A percentile compares a stretch with the other conserved stretches of the same genome.
Evolutionary conservation across 805 yeast genomes (phyloP).

Genomic region (Candida odintsovae): DNA sequence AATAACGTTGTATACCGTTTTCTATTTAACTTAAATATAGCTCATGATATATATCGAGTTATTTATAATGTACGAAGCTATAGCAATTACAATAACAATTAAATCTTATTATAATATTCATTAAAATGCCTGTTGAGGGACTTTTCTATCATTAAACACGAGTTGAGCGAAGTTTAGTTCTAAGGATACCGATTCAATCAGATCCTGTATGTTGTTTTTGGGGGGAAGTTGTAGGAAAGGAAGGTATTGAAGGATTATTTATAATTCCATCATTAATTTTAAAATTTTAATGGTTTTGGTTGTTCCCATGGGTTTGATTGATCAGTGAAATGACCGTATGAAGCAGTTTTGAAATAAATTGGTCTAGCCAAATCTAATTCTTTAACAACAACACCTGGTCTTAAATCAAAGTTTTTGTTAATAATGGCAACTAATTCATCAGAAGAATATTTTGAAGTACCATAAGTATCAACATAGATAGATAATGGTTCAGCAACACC

Average conservation of each 20-base stretch:
- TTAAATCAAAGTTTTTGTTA: slow-evolving; percentile 91
- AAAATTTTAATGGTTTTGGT: slow-evolving; percentile 73
- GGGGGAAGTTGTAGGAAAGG: too few relatives aligned
- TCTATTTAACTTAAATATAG: too few relatives aligned
- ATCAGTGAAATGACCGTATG: slow-evolving; percentile 99
- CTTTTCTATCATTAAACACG: slow-evolving; percentile 3
- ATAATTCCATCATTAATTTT: too few relatives aligned
- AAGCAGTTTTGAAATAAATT: slow-evolving; percentile 97
- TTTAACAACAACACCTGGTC: slow-evolving; percentile 98
- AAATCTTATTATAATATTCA: not conserved
- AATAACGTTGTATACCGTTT: too few relatives aligned
- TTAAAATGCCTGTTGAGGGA: slow-evolving; percentile 18
- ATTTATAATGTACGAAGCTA: too few relatives aligned
- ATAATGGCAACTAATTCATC: slow-evolving; percentile 88
- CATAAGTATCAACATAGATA: slow-evolving; percentile 95
- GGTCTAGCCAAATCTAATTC: slow-evolving; percentile 98
- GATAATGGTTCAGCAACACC: slow-evolving; percentile 99
- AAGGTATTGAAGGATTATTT: too few relatives aligned
- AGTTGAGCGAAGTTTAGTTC: slow-evolving; percentile 1
- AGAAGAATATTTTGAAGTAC: slow-evolving; percentile 88
- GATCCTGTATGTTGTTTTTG: not conserved
- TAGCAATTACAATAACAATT: too few relatives aligned
- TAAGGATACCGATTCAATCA: not conserved
- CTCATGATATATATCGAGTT: too few relatives aligned
- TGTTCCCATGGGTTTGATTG: slow-evolving; percentile 98